Base-by-base conservation (phyloP, 176 grass and related monocot genomes). In the Oryza glumipatula region DNA sequence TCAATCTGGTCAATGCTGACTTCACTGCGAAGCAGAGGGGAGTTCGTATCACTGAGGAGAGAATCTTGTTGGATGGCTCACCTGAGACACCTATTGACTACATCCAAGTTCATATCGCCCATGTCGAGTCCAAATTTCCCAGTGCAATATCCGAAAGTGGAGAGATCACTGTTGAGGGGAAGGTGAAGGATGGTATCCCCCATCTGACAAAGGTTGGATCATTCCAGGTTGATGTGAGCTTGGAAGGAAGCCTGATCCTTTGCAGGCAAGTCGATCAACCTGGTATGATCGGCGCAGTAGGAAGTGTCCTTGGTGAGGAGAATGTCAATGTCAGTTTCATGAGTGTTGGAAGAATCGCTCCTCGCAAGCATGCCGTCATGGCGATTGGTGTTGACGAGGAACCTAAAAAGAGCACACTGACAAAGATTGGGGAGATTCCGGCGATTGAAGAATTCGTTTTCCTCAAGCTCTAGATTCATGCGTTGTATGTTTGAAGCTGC, bases 241-340 rank as follows among this genome's bases (percentile, higher is more conserved):
- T 97, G 32, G 94, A 97, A 77, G 94, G 94, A 80, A 97, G 94
- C 80, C 72, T 97, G 64, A 97, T 97, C 70, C 91, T 97, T 6
- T 97, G 94, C 89, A 79, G 87, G 71, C 94, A 97, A 79, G 91
- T 97, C 1, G 94, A 97, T 68, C 94, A 94, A 41, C 94, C 94
- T 0, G 94, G 94, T 12, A 97, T 97, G 94, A 94, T 97, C 11
- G 94, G 94, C 16, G 74, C 89, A 2, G 91, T 97, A 0, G 94
- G 91, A 70, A 88, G 89, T 9, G 85, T 94, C 22, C 33, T 97
- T n/a, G 94, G 91, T 3, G 89, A 92, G 72, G 89, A 90, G 79
- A 97, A 97, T 8, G 85, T 97, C 21, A 97, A 97, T 75, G 94
- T 97, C 47, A 97, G 87, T 83, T 97, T 97, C 90, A 97, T 97